These are phyloP conservation scores for Naganishia albida DNA, from an alignment of 1,284 basidiomycete species.

Conservation along the genomic window DNA sequence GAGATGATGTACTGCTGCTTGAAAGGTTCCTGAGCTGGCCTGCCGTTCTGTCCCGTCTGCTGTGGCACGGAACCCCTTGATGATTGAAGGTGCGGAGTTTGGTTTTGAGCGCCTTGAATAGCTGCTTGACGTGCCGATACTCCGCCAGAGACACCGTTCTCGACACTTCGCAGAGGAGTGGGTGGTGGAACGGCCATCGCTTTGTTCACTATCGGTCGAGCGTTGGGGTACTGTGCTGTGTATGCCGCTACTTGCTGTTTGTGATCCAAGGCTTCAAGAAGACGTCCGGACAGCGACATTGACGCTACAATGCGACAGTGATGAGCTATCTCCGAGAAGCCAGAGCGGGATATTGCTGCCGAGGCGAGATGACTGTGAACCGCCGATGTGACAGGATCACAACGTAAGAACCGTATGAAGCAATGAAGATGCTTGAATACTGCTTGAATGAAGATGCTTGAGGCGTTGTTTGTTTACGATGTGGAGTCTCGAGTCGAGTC, in stretches of 20 bases:
- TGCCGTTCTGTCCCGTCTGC: slow-evolving; percentile 12
- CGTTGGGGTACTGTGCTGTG: slow-evolving; percentile 20
- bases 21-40: slow-evolving; percentile 20
- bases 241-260: slow-evolving; percentile 21
- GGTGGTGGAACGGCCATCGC: slow-evolving; percentile 10
- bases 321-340: no score
- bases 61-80: neutral
- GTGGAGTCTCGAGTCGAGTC: neutral
- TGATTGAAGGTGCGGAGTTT: neutral
- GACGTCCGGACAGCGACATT: slow-evolving; percentile 45
- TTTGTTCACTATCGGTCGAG: neutral
- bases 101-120: slow-evolving; percentile 12
- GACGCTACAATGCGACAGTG: neutral
- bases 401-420: neutral
- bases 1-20: slow-evolving; percentile 28
- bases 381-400: neutral
- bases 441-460: no score
- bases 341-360: neutral
- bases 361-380: neutral
- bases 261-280: slow-evolving; percentile 42
- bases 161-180: slow-evolving; percentile 34
- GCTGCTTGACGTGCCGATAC: slow-evolving; percentile 30
- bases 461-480: slow-evolving; percentile 8
- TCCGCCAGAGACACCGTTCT: slow-evolving; percentile 34
- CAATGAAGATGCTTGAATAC: no score